Evolutionary conservation across 176 grass and related monocot species (phyloP).

Genomic region (Avena eriantha): DNA sequence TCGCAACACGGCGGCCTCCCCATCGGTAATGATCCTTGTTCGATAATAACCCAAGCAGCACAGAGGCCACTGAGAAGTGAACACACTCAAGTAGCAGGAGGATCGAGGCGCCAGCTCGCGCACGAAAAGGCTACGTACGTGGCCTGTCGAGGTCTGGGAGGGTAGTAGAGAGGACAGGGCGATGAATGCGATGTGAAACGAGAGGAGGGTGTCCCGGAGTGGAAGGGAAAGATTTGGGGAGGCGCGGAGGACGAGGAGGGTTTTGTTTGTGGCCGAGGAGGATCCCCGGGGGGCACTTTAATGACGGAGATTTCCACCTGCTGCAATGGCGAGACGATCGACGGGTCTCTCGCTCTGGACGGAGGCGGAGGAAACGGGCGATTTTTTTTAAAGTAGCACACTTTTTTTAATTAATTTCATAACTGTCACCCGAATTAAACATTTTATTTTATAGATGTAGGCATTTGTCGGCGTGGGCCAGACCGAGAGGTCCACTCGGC

Average conservation of each 20-base stretch:
- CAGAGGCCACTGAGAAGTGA: neutral
- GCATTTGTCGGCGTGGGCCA: too few relatives aligned
- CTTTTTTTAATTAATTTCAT: too few relatives aligned
- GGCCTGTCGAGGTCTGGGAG: neutral
- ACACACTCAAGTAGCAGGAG: conserved; percentile 10
- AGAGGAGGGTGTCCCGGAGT: neutral
- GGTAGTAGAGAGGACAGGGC: neutral
- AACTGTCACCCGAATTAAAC: too few relatives aligned
- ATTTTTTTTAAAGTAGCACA: too few relatives aligned
- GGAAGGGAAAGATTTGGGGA: conserved; percentile 17
- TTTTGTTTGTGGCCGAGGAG: conserved; percentile 56
- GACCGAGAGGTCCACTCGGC: too few relatives aligned
- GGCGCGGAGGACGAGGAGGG: conserved; percentile 47
- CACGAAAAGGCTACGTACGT: conserved; percentile 6
- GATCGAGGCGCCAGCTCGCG: neutral
- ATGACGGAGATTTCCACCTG: conserved; percentile 47
- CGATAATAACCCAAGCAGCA: neutral
- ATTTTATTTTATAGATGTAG: too few relatives aligned
- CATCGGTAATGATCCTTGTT: conserved; percentile 39
- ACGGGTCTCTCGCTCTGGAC: neutral
- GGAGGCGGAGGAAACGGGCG: neutral
- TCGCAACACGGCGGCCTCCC: conserved; percentile 97
- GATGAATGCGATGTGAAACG: conserved; percentile 42
- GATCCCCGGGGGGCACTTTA: conserved; percentile 49
- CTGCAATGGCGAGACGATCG: conserved; percentile 29